Percentiles rank a stretch among this genome's conserved stretches.
phyloP scores from a whole-genome alignment of 208 protist species.

The Trypanosoma boissoni region DNA sequence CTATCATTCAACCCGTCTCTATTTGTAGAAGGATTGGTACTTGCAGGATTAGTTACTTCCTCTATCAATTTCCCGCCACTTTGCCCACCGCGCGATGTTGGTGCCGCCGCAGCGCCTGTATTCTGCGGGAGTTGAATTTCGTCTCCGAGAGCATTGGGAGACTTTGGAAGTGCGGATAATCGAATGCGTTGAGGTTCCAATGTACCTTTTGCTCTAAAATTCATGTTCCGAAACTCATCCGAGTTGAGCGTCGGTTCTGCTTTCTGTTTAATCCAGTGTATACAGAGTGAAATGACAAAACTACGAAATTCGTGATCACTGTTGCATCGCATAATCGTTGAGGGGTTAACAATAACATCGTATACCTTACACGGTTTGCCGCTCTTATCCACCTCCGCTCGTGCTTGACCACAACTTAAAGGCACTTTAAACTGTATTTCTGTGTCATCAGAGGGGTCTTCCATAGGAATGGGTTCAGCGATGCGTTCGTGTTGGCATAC shows the following conservation, averaged over 20 bases:
- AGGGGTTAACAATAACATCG: constrained; percentile 88
- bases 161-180: constrained; percentile 41
- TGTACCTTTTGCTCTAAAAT: constrained; percentile 84
- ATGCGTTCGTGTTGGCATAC: constrained; percentile 84
- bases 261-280: constrained; percentile 91
- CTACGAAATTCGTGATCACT: constrained; percentile 81
- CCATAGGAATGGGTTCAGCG: constrained; percentile 84
- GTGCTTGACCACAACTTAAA: constrained; percentile 84
- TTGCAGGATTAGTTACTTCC: constrained; percentile 32
- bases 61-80: constrained; percentile 58
- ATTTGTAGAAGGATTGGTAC: too few species aligned
- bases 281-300: constrained; percentile 84
- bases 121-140: constrained; percentile 77
- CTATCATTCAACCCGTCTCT: too few species aligned
- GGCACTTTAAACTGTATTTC: constrained; percentile 83
- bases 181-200: constrained; percentile 88
- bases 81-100: constrained; percentile 41
- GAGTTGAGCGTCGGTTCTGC: constrained; percentile 84
- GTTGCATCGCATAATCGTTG: constrained; percentile 62
- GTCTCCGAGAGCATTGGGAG: constrained; percentile 72
- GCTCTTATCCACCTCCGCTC: constrained; percentile 77
- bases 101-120: constrained; percentile 32
- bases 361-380: constrained; percentile 88
- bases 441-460: constrained; percentile 26
- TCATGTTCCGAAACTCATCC: constrained; percentile 84